Base-by-base conservation (phyloP, 2,329 filamentous ascomycete species). In the Paecilomyces sp. region DNA sequence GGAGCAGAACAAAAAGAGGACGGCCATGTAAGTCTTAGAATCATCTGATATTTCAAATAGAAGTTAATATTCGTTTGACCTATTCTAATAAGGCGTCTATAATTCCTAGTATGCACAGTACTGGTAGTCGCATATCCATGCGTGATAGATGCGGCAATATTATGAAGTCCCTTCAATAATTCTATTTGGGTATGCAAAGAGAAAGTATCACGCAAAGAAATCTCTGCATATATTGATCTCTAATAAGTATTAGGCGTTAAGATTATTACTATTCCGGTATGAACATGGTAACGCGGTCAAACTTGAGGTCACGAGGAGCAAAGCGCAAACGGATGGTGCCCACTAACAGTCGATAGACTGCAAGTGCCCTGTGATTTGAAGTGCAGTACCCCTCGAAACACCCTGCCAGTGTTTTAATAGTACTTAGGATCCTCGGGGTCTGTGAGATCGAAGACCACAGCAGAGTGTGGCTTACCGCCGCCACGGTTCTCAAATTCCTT, bases 401-500 rank as follows among this genome's bases (percentile, higher is more conserved):
- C 8, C 41, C 41, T 18, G 5, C 41, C 41, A 22, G 9, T 18
- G 18, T 18, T 18, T 53, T 65, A 72, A 58, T 71, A 71, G 60
- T 72, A 71, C 13, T 62, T 30, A 12, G 82, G 82, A 58, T 83
- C 76, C 60, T 78, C 66, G 0, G 81, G 82, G 60, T 85, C 82
- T 15, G 80, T 80, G 15, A 85, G 67, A 65, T 85, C 83, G 66
- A 83, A 85, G 56, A 85, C 28, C 61, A 85, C 82, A 53, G 69
- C 75, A 11, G 81, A 84, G 64, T 86, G 83, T 47, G 83, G 83
- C 67, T 80, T 81, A 3, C 79, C 84, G 28, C 84, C 84, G 55
- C 84, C 83, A 47, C 83, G 76, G 63, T 78, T 79, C 6, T 78
- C 76, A 62, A 85, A 87, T 60, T 81, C 78, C 55, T 69, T 69